phyloP scores from a whole-genome alignment of 164 flowering plant species.

The Annona squamosa region DNA sequence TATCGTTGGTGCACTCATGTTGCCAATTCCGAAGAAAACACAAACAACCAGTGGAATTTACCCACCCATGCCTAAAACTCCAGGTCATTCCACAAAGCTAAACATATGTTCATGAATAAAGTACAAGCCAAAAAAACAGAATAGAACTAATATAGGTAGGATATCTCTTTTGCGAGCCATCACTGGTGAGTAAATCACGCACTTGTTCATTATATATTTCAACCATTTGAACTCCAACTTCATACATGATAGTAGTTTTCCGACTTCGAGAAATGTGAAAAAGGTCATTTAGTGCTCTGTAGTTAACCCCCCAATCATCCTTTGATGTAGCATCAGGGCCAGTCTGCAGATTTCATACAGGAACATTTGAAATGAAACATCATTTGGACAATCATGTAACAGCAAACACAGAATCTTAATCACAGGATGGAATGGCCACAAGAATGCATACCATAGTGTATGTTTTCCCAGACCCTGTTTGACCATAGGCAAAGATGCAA shows the following conservation, averaged over 20 bases:
- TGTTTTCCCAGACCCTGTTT: slow-evolving; percentile 96
- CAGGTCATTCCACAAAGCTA: neutral
- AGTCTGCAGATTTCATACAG: slow-evolving; percentile 29
- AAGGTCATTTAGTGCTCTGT: slow-evolving; percentile 74
- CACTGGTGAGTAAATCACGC: slow-evolving; percentile 69
- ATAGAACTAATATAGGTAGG: slow-evolving; percentile 32
- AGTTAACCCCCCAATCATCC: slow-evolving; percentile 74
- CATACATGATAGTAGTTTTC: slow-evolving; percentile 48
- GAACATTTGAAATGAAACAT: neutral
- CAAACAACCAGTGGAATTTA: neutral
- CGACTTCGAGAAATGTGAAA: slow-evolving; percentile 64
- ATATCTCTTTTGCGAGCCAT: slow-evolving; percentile 68
- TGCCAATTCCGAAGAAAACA: neutral
- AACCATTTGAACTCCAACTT: slow-evolving; percentile 83
- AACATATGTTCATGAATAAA: too few relatives aligned
- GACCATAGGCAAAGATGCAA: slow-evolving; percentile 97
- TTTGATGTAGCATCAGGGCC: slow-evolving; percentile 65
- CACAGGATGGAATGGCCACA: neutral
- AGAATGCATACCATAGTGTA: slow-evolving; percentile 69
- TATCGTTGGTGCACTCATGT: neutral
- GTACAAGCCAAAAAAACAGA: neutral
- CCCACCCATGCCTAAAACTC: neutral
- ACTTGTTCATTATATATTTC: slow-evolving; percentile 98
- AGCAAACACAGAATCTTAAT: neutral
- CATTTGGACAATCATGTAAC: neutral